Base-by-base conservation (phyloP, 108 stramenopile species). In the Asterionellopsis glacialis region DNA sequence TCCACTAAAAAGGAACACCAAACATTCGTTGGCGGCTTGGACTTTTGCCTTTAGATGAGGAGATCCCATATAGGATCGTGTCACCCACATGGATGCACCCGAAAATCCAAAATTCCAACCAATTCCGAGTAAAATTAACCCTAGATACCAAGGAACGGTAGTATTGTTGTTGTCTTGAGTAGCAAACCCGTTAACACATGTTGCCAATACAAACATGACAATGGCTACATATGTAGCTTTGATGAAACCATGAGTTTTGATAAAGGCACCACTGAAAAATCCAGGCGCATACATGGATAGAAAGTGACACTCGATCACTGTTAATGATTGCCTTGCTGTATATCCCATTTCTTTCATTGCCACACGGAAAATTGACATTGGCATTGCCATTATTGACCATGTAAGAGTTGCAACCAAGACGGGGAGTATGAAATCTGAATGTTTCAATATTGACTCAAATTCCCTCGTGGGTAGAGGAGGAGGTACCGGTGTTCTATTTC, bases 71-170 rank as follows among this genome's bases (percentile, higher is more conserved):
- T 77, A 72, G 2, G 61, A 27, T 41, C 55, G 11, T 1, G 67
- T 62, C 19, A 51, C 41, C 77, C 64, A 64, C 13, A 79, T 65
- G 9, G 77, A 70, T 4, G 62, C 63, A 52, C 59, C 53, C 11
- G 69, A 52, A 50, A 74, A 79, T 12, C 55, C 72, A 61, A 74
- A 72, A 39, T 79, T 74, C 77, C 77, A 79, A 15, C 67, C 77
- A 1, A 74, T 24, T 23, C 77, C 77, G 11, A 74, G 44, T 13
- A 79, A 26, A 27, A 74, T 27, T 28, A 79, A 18, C n/a, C 77
- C 71, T 7, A 72, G 9, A 19, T 54, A 48, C 73, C 73, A 79
- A 5, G 43, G 25, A 11, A 41, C 64, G 11, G 57, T 28, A 14
- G 7, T 41, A 11, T 11, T 11, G 15, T 21, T 25, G 14, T 57